Conservation (phyloP, 768 basidiomycete genomes). For the Leccinellum luteum region DNA sequence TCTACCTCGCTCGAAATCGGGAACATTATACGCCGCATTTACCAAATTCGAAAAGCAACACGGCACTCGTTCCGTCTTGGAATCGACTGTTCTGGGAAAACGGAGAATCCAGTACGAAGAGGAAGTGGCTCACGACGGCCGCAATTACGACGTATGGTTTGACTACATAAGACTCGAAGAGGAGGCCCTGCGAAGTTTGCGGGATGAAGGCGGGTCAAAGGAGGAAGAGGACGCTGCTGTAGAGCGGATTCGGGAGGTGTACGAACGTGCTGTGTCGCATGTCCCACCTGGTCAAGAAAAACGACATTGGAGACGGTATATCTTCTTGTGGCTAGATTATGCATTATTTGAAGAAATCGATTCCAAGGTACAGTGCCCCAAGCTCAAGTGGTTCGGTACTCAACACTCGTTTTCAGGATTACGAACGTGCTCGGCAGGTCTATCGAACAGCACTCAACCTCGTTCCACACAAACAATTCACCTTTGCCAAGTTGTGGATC, state of each 20-base stretch:
- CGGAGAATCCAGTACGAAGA: conserved; percentile 99
- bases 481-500: conserved; percentile 96
- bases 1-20: conserved; percentile 90
- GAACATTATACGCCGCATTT: conserved; percentile 83
- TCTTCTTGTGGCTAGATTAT: conserved; percentile 93
- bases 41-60: conserved; percentile 99
- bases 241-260: conserved; percentile 83
- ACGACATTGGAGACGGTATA: conserved; percentile 85
- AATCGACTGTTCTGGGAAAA: conserved; percentile 93
- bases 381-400: background rate
- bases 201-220: conserved; percentile 67
- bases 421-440: conserved; percentile 80
- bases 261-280: conserved; percentile 93
- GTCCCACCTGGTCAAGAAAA: conserved; percentile 95
- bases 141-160: conserved; percentile 98
- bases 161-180: conserved; percentile 94
- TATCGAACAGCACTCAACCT: conserved; percentile 88
- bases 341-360: conserved; percentile 97
- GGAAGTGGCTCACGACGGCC: conserved; percentile 84
- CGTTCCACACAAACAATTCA: conserved; percentile 95
- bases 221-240: conserved; percentile 66
- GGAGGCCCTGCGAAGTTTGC: conserved; percentile 72
- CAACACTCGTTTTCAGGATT: conserved; percentile 53
- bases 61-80: conserved; percentile 82
- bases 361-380: conserved; percentile 57